Base-by-base conservation (phyloP, 495 filamentous ascomycete genomes). In the Pseudevernia furfuracea region DNA sequence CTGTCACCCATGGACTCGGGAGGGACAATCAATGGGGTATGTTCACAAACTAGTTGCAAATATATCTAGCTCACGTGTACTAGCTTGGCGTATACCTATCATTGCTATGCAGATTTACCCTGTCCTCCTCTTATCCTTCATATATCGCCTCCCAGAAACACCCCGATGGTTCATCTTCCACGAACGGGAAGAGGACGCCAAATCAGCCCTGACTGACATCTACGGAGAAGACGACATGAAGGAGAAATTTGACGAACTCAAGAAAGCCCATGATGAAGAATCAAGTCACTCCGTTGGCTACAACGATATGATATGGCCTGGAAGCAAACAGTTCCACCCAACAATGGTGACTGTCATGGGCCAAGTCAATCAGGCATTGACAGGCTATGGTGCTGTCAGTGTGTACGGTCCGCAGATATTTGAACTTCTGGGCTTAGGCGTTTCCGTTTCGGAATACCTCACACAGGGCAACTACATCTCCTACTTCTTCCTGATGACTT, bases 381-480 rank as follows among this genome's bases (percentile, higher is more conserved):
- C 79, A 1, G 80, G 81, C 14, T 82, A 80, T 63, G 78, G 80
- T 21, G 82, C 82, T 0, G 77, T 85, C 28, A 82, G 79, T 25
- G 82, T 84, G 8, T 85, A 84, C 63, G 82, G 82, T 21, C 80
- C 81, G 1, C 82, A 84, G 66, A 84, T 84, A 53, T 84, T 84
- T 68, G 73, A 78, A 64, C 78, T 85, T 6, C 76, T 85, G 21
- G 80, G 82, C 38, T 78, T 83, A 60, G 63, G 65, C 25, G 74
- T 78, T 32, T 65, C 60, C 17, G 67, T 61, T 19, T 75, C 82
- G 10, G 81, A 85, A 71, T 76, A 74, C 62, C 68, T 82, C 19
- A 84, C 81, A 7, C 73, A 80, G 21, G 79, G 74, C 21, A 85
- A 85, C 67, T 85, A 84, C 69, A 67, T 80, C 52, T 80, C 75